Conservation (phyloP, 345 rosid genomes). For the Ceriops tagal region DNA sequence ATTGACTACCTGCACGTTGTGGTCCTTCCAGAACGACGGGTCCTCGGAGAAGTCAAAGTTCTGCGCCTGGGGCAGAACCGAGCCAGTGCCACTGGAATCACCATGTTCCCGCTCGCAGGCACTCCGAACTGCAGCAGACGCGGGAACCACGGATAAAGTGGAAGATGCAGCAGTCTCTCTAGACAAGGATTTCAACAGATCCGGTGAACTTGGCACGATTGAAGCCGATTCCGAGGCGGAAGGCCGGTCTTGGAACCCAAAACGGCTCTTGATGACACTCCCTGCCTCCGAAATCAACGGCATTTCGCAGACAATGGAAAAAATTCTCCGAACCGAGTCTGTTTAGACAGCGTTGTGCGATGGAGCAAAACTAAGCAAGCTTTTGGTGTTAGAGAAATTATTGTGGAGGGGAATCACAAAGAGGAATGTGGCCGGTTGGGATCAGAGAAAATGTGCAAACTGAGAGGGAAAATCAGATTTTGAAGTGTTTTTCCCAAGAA, state of each 20-base stretch:
- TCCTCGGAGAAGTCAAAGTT: constrained; percentile 79
- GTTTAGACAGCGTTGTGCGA: background rate
- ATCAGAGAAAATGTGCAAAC: background rate
- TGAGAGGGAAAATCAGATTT: background rate
- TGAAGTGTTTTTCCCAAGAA: background rate
- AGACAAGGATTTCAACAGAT: constrained; percentile 43
- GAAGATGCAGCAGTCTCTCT: constrained; percentile 25
- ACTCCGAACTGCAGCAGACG: constrained; percentile 41
- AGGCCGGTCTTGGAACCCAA: constrained; percentile 67
- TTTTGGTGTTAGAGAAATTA: background rate
- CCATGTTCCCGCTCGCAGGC: constrained; percentile 43
- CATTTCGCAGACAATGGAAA: constrained; percentile 29
- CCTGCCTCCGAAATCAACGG: constrained; percentile 78
- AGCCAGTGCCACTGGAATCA: constrained; percentile 19
- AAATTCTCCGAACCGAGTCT: no score
- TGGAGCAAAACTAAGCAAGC: background rate
- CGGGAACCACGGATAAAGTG: constrained; percentile 21
- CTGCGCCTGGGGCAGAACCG: constrained; percentile 27
- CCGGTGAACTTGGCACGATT: constrained; percentile 41
- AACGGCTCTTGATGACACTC: constrained; percentile 76
- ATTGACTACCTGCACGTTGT: constrained; percentile 70
- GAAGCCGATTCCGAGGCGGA: constrained; percentile 44
- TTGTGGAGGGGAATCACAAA: background rate
- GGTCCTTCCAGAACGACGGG: constrained; percentile 94
- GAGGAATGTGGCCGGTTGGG: background rate